Percentiles rank a stretch among this genome's conserved stretches.
Evolutionary conservation across 208 protist species (phyloP).

Genomic region (Acanthamoeba lenticulata): DNA sequence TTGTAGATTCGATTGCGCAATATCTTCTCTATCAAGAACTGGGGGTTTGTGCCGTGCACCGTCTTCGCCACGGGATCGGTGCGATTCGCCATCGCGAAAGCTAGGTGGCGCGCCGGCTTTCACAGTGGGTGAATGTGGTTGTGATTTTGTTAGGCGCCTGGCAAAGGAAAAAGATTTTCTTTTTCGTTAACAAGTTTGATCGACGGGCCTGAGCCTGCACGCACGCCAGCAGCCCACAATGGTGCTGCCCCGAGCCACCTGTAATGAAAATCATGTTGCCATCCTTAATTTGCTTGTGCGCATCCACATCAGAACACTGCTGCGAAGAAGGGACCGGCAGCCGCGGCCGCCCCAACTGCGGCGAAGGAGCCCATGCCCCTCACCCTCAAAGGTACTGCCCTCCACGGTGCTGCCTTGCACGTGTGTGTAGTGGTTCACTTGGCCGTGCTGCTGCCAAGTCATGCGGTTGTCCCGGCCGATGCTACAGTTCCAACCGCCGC

Average conservation of each 20-base stretch:
- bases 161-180: too few species aligned
- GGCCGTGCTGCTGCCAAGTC: not conserved
- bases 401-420: not conserved
- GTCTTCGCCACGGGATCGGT: slow-evolving; percentile 79
- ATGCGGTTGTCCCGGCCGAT: slow-evolving; percentile 12
- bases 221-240: too few species aligned
- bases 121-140: too few species aligned
- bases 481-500: slow-evolving; percentile 6
- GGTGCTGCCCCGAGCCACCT: too few species aligned
- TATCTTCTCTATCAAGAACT: slow-evolving; percentile 91
- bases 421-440: not conserved
- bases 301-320: not conserved
- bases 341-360: not conserved
- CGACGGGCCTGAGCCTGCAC: too few species aligned
- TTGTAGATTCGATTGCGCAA: slow-evolving; percentile 88
- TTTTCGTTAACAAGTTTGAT: too few species aligned
- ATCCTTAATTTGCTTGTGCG: too few species aligned
- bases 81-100: slow-evolving; percentile 87
- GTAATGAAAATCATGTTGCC: too few species aligned
- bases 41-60: slow-evolving; percentile 89
- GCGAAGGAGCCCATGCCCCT: not conserved
- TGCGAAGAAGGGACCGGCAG: not conserved
- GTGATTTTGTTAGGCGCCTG: too few species aligned
- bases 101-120: too few species aligned
- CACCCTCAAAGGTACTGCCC: not conserved